Percentiles rank a stretch among this genome's conserved stretches.
phyloP scores from a whole-genome alignment of 371 early-diverging fungal genomes.

The Zopfochytrium polystomum region DNA sequence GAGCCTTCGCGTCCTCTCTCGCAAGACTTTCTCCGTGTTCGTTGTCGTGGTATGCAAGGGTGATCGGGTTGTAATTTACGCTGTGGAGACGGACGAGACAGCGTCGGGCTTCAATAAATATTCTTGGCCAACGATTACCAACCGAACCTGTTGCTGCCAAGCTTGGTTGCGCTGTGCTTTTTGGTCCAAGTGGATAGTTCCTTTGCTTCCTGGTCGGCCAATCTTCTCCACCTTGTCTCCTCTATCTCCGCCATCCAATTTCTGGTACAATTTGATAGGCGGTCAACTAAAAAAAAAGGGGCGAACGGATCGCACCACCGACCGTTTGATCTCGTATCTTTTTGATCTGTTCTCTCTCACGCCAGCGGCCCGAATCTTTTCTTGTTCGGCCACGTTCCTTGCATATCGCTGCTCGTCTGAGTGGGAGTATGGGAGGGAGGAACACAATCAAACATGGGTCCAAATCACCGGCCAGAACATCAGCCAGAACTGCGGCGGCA shows the following conservation, averaged over 20 bases:
- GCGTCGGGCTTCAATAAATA: too few relatives aligned
- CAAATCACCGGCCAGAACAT: background rate
- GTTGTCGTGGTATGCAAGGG: slow-evolving; percentile 28
- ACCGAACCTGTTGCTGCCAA: slow-evolving; percentile 33
- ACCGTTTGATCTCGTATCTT: slow-evolving; percentile 26
- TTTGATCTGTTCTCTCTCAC: slow-evolving; percentile 16
- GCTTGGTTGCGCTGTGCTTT: slow-evolving; percentile 16
- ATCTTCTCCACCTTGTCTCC: slow-evolving; percentile 27
- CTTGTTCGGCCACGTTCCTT: slow-evolving; percentile 26
- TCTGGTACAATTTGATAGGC: slow-evolving; percentile 12
- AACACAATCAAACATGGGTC: background rate
- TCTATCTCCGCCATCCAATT: slow-evolving; percentile 34
- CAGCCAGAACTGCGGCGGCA: too few relatives aligned
- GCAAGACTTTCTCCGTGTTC: slow-evolving; percentile 31
- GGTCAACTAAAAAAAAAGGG: background rate
- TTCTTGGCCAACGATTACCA: too few relatives aligned
- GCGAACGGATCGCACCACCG: background rate
- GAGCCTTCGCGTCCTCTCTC: slow-evolving; percentile 33
- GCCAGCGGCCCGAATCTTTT: slow-evolving; percentile 16
- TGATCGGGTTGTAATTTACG: slow-evolving; percentile 42
- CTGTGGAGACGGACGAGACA: slow-evolving; percentile 19
- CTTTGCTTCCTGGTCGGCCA: slow-evolving; percentile 20
- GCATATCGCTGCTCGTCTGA: slow-evolving; percentile 25
- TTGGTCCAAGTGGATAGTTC: slow-evolving; percentile 12
- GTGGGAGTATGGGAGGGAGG: background rate